Evolutionary conservation across 78 protist genomes (phyloP).

Genomic region (Mastigamoeba balamuthi): DNA sequence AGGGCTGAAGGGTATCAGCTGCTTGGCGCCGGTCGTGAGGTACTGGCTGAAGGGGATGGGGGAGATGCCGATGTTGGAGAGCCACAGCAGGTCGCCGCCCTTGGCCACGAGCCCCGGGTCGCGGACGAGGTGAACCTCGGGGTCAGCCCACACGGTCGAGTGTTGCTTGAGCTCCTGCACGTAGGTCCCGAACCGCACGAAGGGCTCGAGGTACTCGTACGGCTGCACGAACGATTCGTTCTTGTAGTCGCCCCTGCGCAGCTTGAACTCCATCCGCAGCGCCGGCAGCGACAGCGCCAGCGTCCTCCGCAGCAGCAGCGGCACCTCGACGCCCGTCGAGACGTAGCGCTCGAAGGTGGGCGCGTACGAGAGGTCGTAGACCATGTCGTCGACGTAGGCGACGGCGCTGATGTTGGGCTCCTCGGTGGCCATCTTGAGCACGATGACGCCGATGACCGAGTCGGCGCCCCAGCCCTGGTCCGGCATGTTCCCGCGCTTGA

Average conservation of each 20-base stretch:
- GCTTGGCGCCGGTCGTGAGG: neutral
- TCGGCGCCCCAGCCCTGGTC: neutral
- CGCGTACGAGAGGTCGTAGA: neutral
- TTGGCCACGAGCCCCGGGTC: neutral
- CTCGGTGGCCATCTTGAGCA: neutral
- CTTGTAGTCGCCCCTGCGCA: neutral
- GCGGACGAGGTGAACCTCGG: neutral
- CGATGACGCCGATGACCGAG: neutral
- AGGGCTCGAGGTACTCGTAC: neutral
- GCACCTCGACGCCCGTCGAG: neutral
- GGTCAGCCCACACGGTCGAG: neutral
- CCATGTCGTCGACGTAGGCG: neutral
- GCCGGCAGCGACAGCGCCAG: neutral
- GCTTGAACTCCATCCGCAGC: neutral
- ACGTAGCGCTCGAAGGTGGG: neutral
- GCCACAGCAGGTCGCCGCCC: neutral
- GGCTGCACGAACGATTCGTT: neutral
- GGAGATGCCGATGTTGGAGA: neutral
- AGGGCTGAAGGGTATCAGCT: neutral
- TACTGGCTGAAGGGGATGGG: neutral
- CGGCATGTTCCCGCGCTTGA: neutral
- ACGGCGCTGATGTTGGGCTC: neutral
- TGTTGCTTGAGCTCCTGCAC: neutral
- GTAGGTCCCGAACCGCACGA: neutral
- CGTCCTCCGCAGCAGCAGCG: neutral